These are phyloP conservation scores for Aspergillus brasiliensis DNA, from an alignment of 2,329 filamentous ascomycete species.

Conservation along the genomic window DNA sequence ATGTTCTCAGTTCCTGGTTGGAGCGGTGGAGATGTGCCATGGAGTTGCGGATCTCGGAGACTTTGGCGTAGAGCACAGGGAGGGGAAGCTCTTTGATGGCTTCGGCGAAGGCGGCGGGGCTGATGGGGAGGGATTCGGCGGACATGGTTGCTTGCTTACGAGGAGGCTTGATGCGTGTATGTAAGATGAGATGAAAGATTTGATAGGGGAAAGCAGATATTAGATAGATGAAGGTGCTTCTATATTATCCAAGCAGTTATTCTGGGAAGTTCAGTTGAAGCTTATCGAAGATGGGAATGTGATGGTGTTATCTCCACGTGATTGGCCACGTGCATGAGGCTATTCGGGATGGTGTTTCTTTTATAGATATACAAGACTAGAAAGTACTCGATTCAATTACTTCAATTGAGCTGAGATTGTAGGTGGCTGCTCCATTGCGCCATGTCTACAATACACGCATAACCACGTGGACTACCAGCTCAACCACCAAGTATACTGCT, in stretches of 20 bases:
- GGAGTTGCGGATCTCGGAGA: constrained; percentile 61
- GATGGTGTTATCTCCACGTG: constrained; percentile 22
- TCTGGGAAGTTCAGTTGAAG: not conserved
- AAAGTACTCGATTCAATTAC: too few relatives aligned
- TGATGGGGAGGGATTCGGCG: constrained; percentile 51
- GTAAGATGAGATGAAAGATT: not conserved
- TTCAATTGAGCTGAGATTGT: too few relatives aligned
- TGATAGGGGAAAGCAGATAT: not conserved
- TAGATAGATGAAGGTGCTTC: not conserved
- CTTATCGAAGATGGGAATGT: not conserved
- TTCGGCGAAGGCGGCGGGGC: constrained; percentile 53
- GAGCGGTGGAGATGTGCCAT: constrained; percentile 60
- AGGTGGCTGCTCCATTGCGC: too few relatives aligned
- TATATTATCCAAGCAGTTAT: not conserved
- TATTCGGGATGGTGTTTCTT: not conserved
- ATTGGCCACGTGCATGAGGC: not conserved
- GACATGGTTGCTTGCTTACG: constrained; percentile 48
- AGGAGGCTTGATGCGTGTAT: not conserved
- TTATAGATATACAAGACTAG: too few relatives aligned
- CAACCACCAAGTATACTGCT: too few relatives aligned
- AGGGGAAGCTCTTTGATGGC: constrained; percentile 62
- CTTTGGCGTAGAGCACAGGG: constrained; percentile 62
- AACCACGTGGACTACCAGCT: too few relatives aligned
- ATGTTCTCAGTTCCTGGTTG: constrained; percentile 59
- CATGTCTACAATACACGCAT: too few relatives aligned